Evolutionary conservation across 1,139 yeast species (phyloP).

Genomic region (Pichia terricola): DNA sequence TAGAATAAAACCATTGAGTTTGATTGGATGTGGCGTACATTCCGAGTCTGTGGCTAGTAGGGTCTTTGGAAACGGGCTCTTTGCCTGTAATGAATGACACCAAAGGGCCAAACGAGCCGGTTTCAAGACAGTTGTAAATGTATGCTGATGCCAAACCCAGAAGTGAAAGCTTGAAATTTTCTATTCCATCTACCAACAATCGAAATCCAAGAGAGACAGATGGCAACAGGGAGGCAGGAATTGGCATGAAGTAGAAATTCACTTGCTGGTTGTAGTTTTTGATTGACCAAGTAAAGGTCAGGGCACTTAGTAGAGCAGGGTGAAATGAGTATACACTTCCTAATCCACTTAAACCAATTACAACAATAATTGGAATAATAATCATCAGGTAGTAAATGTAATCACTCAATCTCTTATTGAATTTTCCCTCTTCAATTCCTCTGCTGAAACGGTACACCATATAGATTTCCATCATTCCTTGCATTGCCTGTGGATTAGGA

Average conservation of each 20-base stretch:
- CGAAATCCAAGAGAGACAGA: constrained; percentile 43
- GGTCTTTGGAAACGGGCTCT: constrained; percentile 14
- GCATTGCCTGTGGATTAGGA: constrained; percentile 33
- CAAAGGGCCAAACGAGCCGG: constrained; percentile 43
- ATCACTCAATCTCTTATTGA: constrained; percentile 44
- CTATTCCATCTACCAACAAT: constrained; percentile 34
- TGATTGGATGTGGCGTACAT: constrained; percentile 23
- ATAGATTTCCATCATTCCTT: constrained; percentile 44
- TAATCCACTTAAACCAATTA: constrained; percentile 23
- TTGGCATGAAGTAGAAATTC: constrained; percentile 43
- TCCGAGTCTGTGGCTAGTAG: constrained; percentile 26
- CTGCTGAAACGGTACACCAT: constrained; percentile 49
- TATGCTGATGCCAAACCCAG: constrained; percentile 49
- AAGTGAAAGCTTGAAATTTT: constrained; percentile 31
- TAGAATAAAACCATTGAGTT: constrained; percentile 23
- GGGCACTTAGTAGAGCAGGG: constrained; percentile 37
- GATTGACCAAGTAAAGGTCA: constrained; percentile 54
- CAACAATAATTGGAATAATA: constrained; percentile 37
- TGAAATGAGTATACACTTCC: constrained; percentile 25
- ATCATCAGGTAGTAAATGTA: constrained; percentile 45
- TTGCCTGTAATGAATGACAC: constrained; percentile 22
- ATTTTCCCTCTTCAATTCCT: constrained; percentile 48
- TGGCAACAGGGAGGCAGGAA: constrained; percentile 52
- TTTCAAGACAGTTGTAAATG: constrained; percentile 50
- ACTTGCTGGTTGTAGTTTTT: constrained; percentile 40